Conservation (phyloP, 345 rosid species). For the Eucalyptus regnans region DNA sequence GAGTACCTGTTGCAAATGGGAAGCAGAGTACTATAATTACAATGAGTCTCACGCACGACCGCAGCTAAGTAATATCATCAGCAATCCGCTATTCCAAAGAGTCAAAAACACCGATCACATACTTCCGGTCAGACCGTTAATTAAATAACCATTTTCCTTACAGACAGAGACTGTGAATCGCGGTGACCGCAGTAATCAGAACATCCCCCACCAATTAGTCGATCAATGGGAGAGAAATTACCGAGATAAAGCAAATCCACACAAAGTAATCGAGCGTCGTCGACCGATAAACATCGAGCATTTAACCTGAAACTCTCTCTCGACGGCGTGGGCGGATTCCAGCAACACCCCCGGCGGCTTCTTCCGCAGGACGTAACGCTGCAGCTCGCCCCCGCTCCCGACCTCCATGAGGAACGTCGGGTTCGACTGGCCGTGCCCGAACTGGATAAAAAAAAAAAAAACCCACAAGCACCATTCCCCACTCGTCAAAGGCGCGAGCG, state of each 20-base stretch:
- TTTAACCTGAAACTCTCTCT: slow-evolving; percentile 67
- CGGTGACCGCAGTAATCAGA: neutral
- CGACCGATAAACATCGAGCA: neutral
- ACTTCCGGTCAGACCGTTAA: neutral
- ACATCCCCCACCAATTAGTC: neutral
- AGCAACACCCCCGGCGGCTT: slow-evolving; percentile 85
- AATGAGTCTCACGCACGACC: neutral
- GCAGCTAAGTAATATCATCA: neutral
- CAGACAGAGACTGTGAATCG: neutral
- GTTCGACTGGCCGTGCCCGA: slow-evolving; percentile 92
- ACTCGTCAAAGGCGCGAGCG: no score
- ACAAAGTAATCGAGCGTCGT: neutral
- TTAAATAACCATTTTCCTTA: neutral
- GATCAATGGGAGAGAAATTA: neutral
- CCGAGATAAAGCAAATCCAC: neutral
- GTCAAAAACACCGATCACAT: neutral
- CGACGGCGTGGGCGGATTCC: slow-evolving; percentile 89
- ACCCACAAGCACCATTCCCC: neutral
- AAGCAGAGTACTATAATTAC: neutral
- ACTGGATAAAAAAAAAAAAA: slow-evolving; percentile 6
- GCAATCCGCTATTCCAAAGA: neutral
- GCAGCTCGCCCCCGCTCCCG: slow-evolving; percentile 28
- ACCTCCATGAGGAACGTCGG: slow-evolving; percentile 73
- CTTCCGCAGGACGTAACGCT: slow-evolving; percentile 89
- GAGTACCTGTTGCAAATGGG: slow-evolving; percentile 38